Conservation (phyloP, 2,329 filamentous ascomycete species). For the Talaromyces sp. region DNA sequence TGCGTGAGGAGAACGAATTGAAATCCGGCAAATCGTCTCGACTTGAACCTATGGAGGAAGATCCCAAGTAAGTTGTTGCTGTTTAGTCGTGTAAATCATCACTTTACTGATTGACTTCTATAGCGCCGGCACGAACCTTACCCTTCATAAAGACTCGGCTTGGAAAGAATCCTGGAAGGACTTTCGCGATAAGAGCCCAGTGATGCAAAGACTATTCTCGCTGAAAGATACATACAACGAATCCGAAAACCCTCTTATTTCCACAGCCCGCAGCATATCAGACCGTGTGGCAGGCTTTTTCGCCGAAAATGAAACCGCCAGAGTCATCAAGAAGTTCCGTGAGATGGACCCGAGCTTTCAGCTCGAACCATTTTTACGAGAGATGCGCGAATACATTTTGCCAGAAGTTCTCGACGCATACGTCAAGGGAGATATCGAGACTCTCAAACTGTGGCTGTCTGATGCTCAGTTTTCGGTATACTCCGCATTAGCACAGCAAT, state of each 20-base stretch:
- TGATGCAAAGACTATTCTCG: slow-evolving; percentile 84
- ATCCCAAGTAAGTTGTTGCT: slow-evolving; percentile 70
- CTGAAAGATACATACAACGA: slow-evolving; percentile 88
- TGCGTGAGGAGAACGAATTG: slow-evolving; percentile 63
- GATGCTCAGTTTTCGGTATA: slow-evolving; percentile 97
- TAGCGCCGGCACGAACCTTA: slow-evolving; percentile 91
- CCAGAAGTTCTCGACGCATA: slow-evolving; percentile 97
- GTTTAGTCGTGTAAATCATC: slow-evolving; percentile 19
- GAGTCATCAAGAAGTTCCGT: slow-evolving; percentile 97
- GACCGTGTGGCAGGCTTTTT: slow-evolving; percentile 94
- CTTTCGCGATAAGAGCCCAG: slow-evolving; percentile 83
- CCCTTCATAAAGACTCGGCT: slow-evolving; percentile 90
- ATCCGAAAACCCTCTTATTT: slow-evolving; percentile 93
- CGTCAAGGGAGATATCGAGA: slow-evolving; percentile 90
- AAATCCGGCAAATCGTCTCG: slow-evolving; percentile 47
- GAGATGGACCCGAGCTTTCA: slow-evolving; percentile 95
- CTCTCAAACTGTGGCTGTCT: slow-evolving; percentile 89
- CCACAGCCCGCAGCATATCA: slow-evolving; percentile 87
- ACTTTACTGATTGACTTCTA: slow-evolving; percentile 29
- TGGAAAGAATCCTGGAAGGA: slow-evolving; percentile 99
- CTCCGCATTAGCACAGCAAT: slow-evolving; percentile 93
- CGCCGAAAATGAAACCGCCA: slow-evolving; percentile 95
- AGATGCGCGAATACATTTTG: slow-evolving; percentile 96
- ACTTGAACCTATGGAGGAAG: slow-evolving; percentile 68
- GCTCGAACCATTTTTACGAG: slow-evolving; percentile 87